Evolutionary conservation across 1,284 basidiomycete genomes (phyloP).

Genomic region (Cryptococcus deneoformans): DNA sequence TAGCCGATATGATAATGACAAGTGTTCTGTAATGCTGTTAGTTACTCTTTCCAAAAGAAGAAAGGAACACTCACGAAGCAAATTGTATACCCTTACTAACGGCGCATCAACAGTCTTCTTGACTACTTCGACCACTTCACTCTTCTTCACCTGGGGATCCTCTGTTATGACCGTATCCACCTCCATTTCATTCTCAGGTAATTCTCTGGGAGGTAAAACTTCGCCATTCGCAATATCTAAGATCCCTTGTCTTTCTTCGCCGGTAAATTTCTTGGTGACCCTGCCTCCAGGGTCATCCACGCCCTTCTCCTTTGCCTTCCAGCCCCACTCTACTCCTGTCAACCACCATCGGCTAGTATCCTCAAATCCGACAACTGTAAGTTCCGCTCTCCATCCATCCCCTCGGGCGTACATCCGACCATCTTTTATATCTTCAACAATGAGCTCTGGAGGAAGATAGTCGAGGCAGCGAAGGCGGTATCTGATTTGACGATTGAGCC

Average conservation of each 20-base stretch:
- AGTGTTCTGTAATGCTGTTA: constrained; percentile 27
- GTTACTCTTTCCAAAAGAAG: constrained; percentile 1
- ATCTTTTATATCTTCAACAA: constrained; percentile 32
- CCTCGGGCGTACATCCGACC: constrained; percentile 32
- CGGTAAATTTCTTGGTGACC: constrained; percentile 14
- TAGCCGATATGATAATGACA: constrained; percentile 42
- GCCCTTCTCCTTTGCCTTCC: constrained; percentile 25
- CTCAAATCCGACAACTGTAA: constrained; percentile 39
- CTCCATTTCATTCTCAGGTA: not conserved
- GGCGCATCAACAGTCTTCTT: constrained; percentile 32
- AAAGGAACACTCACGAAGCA: constrained; percentile 31
- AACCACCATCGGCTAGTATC: constrained; percentile 42
- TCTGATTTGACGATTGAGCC: constrained; percentile 37
- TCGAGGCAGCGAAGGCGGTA: constrained; percentile 42
- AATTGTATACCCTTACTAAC: constrained; percentile 39
- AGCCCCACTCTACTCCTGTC: constrained; percentile 42
- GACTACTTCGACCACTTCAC: not conserved
- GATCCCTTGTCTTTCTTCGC: constrained; percentile 37
- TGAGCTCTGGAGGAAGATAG: constrained; percentile 38
- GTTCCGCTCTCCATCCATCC: constrained; percentile 34
- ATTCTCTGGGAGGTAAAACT: constrained; percentile 25
- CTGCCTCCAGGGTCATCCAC: constrained; percentile 23
- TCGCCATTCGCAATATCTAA: constrained; percentile 41
- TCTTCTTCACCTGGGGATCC: not conserved
- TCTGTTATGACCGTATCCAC: not conserved